Evolutionary conservation across 139 green algal genomes (phyloP), one percentile per base, ranked within the genome.

Genomic region (Astrephomene gubernaculifera): DNA sequence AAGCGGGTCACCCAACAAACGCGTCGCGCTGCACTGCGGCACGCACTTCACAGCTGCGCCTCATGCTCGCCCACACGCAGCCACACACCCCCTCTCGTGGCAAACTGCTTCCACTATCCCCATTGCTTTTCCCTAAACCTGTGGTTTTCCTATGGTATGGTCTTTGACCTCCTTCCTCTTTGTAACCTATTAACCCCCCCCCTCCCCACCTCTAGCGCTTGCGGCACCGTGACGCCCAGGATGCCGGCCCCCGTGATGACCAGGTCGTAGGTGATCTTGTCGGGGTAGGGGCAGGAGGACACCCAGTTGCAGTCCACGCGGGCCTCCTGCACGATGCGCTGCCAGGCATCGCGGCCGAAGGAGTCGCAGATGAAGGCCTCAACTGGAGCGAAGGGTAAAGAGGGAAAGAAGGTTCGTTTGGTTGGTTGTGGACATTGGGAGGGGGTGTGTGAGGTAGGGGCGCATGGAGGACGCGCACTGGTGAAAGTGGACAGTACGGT

Each of bases 251-350:
- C 90, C 41, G 90, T 88, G 53, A 87, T 87, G 39, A 90, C 87
- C 31, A 93, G 67, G 69, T 91, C 85, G n/a, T 93, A 93, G 0
- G 87, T 93, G 54, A 89, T 52, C 41, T 88, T 83, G 64, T 90
- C 84, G 0, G 68, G 61, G 75, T 91, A 93, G 0, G 90, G 85
- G 54, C 90, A 93, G 5, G 49, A 69, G 9, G 44, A 45, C 60
- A 64, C 33, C 79, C 79, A 85, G 63, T 74, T 76, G 31, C 31
- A 68, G n/a, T 83, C 67, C 38, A 61, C 60, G 27, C 79, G 45
- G 2, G 83, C 61, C 75, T 67, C 24, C 45, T 83, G 38, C 14
- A 54, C 31, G 65, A 87, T 63, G 81, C 78, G 17, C 68, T 82
- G 45, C 88, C 88, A 92, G 14, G 76, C 86, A n/a, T 90, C 82